Conservation (phyloP, 108 stramenopile genomes). For the Cyclotella cryptica region DNA sequence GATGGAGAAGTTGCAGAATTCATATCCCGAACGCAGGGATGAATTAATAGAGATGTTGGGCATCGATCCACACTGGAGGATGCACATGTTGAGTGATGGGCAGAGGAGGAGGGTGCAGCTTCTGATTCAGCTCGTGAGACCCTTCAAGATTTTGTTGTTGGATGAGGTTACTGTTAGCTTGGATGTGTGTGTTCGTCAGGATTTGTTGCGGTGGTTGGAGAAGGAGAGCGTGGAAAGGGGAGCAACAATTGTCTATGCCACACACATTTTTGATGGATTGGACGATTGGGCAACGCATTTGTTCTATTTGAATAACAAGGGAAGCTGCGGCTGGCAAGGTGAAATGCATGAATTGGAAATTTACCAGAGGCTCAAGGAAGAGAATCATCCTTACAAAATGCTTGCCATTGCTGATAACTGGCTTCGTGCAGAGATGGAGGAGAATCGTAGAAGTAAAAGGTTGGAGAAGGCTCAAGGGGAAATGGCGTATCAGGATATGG, state of each 20-base stretch:
- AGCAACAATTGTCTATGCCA: conserved; percentile 97
- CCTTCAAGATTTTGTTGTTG: conserved; percentile 94
- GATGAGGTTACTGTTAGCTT: conserved; percentile 98
- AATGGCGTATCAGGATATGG: conserved; percentile 51
- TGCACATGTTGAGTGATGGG: conserved; percentile 92
- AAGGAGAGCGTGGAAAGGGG: conserved; percentile 89
- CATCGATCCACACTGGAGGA: conserved; percentile 96
- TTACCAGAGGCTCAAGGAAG: conserved; percentile 71
- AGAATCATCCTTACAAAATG: conserved; percentile 86
- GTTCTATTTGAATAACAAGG: conserved; percentile 76
- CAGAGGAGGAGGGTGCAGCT: conserved; percentile 97
- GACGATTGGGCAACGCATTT: conserved; percentile 75
- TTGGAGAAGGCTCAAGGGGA: conserved; percentile 78
- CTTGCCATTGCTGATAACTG: conserved; percentile 88
- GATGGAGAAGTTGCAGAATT: conserved; percentile 95
- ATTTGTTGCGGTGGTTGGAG: conserved; percentile 93
- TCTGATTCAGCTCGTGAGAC: conserved; percentile 93
- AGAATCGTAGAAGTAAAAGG: conserved; percentile 48
- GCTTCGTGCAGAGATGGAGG: conserved; percentile 84
- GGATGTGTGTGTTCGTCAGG: conserved; percentile 95
- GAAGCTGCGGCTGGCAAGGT: conserved; percentile 87
- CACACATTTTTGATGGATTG: conserved; percentile 98
- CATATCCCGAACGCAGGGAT: conserved; percentile 96
- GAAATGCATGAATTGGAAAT: conserved; percentile 76
- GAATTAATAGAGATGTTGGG: conserved; percentile 94